phyloP scores from a whole-genome alignment of 306 rosid species.

The Lagenaria siceraria region DNA sequence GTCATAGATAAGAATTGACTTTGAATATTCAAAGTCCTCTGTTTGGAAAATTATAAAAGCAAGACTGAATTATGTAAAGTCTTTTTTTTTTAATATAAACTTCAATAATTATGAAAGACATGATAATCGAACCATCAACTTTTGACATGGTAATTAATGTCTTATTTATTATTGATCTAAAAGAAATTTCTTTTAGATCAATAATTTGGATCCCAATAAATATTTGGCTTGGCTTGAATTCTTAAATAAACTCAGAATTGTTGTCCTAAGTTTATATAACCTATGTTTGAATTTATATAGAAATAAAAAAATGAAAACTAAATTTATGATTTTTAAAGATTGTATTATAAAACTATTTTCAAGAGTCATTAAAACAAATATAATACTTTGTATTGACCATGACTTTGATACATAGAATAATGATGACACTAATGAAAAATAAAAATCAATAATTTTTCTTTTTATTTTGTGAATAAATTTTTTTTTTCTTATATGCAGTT shows the following conservation, averaged over 20 bases:
- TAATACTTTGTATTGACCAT: background rate
- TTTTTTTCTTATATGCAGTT: conserved; percentile 22
- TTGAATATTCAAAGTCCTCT: too few species aligned
- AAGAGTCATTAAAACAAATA: background rate
- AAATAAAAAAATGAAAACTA: background rate
- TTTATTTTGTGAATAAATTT: too few species aligned
- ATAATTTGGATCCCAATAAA: background rate
- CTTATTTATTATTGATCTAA: too few species aligned
- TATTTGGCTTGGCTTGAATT: background rate
- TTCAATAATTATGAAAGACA: too few species aligned
- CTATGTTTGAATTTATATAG: background rate
- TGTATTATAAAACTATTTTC: background rate
- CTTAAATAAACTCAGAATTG: background rate
- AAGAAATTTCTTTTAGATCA: background rate
- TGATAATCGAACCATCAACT: too few species aligned
- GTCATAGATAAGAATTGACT: too few species aligned
- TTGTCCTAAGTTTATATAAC: background rate
- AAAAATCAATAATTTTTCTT: background rate
- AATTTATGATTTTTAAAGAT: background rate
- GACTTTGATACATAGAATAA: background rate
- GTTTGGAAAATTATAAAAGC: too few species aligned
- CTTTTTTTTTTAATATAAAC: too few species aligned
- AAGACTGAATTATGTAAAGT: too few species aligned
- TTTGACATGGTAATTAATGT: too few species aligned
- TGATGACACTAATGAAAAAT: background rate